Evolutionary conservation across 495 filamentous ascomycete species (phyloP).

Genomic region (Xylaria cubensis): DNA sequence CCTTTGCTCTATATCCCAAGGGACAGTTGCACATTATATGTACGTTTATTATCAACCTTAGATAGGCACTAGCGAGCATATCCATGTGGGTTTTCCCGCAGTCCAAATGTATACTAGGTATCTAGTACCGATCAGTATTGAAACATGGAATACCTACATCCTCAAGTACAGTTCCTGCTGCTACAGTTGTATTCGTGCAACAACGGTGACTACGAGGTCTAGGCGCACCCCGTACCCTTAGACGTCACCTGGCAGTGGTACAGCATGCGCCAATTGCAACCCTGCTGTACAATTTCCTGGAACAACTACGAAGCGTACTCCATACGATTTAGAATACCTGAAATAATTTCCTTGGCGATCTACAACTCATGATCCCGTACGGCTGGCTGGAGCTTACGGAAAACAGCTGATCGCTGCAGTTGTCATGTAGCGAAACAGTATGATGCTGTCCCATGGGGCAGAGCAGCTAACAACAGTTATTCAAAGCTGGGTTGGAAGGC

Average conservation of each 20-base stretch:
- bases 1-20: too few relatives aligned
- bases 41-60: neutral
- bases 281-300: slow-evolving; percentile 8
- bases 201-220: neutral
- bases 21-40: neutral
- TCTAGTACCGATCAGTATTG: neutral
- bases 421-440: slow-evolving; percentile 2
- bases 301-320: too few relatives aligned
- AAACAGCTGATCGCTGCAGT: neutral
- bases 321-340: neutral
- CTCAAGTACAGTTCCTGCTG: neutral
- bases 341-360: neutral
- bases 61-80: neutral
- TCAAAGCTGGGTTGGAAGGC: neutral
- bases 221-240: neutral
- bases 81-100: neutral
- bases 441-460: neutral
- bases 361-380: neutral
- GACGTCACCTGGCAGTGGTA: neutral
- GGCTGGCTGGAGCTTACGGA: neutral
- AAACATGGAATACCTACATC: neutral
- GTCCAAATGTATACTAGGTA: too few relatives aligned
- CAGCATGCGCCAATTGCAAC: slow-evolving; percentile 6
- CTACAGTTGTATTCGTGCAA: neutral
- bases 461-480: neutral